Evolutionary conservation across 2,329 filamentous ascomycete species (phyloP), one percentile per base, ranked within the genome.

Genomic region (Hypoxylon sp.): DNA sequence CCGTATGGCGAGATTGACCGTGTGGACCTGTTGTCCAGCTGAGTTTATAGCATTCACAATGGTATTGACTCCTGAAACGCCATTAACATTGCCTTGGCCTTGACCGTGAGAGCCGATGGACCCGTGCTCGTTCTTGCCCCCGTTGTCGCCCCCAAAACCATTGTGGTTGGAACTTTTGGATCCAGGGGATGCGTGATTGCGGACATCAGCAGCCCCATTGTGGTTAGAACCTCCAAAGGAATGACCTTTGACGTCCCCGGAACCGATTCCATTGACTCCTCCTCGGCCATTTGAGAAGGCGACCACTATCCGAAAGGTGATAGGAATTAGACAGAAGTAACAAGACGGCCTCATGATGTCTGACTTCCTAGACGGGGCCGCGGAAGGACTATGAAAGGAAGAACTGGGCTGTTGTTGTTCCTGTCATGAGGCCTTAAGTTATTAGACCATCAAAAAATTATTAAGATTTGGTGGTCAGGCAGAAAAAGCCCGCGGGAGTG

Each of bases 1-100:
- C 23, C 27, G 51, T 56, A 69, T 62, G 7, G 63, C 67, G 16
- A 23, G 43, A 23, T 59, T 67, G 9, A 62, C 67, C 0, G 59
- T 21, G 5, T 61, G 56, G 12, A 62, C 56, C 23, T 67, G 63
- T 46, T 67, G 60, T 12, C 67, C 57, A 19, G 54, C 56, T 5
- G 57, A 64, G n/a, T 54, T 55, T 43, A 69, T 67, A 16, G 67
- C 48, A 45, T 56, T 53, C 5, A 69, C 56, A 6, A 69, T 62
- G 29, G 63, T 53, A 25, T 61, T 16, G 43, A 69, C 41, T 27
- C 53, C 59, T 19, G 63, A 37, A 9, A 60, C 47, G 23, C 32
- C 25, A 9, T 63, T n/a, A 16, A n/a, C 25, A 34, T 61, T 58
- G 27, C 34, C 12, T n/a, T 56, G 61, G 12, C 57, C 65, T n/a